Conservation (phyloP, 2,329 filamentous ascomycete species). For the Hymenoscyphus linearis region DNA sequence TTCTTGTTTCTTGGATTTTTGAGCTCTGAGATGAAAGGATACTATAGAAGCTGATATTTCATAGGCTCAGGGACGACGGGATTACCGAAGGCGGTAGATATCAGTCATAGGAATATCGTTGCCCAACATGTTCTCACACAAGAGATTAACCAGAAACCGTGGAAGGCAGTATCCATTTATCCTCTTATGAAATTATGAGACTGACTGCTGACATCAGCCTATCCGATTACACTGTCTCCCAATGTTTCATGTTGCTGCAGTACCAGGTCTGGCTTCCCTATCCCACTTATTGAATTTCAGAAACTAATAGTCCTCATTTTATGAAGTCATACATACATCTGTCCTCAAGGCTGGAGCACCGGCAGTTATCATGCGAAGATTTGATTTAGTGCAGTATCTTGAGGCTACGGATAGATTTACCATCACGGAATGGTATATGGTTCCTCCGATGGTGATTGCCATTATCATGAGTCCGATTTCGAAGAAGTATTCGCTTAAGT, state of each 20-base stretch:
- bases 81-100: conserved; percentile 38
- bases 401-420: conserved; percentile 60
- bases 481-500: conserved; percentile 47
- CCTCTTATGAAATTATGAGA: conserved; percentile 35
- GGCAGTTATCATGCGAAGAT: conserved; percentile 60
- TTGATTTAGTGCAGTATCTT: conserved; percentile 69
- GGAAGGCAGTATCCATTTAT: conserved; percentile 51
- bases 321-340: conserved; percentile 66
- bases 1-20: too few species aligned
- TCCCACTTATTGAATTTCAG: background rate
- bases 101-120: conserved; percentile 35
- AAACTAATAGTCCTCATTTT: background rate
- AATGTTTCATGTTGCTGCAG: conserved; percentile 60
- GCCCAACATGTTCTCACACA: conserved; percentile 35
- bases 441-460: conserved; percentile 70
- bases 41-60: too few species aligned
- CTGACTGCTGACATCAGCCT: conserved; percentile 25
- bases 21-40: too few species aligned
- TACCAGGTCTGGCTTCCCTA: conserved; percentile 46
- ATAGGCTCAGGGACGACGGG: conserved; percentile 53
- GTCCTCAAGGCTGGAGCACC: conserved; percentile 18
- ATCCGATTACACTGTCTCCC: conserved; percentile 48
- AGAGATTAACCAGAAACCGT: conserved; percentile 49
- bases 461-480: conserved; percentile 37
- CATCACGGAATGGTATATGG: conserved; percentile 61